Base-by-base conservation (phyloP, 176 grass and related monocot species). In the Oryza brachyantha region DNA sequence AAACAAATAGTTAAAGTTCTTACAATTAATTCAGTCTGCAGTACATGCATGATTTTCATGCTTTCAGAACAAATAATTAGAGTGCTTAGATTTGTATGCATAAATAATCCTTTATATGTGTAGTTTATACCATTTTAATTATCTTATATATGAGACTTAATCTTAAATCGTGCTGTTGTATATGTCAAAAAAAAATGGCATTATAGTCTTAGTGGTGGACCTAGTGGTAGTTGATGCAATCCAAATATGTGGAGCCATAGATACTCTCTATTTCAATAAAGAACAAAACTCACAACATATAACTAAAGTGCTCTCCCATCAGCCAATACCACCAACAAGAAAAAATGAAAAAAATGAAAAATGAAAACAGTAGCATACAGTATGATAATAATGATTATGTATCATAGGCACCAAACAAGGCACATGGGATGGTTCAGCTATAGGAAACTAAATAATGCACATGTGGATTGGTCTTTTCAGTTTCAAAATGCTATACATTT, bases 381-480 rank as follows among this genome's bases (percentile, higher is more conserved):
- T 24, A 24, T 24, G 8, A 22, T 24, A 57, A 27, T 82, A 72
- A 72, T 65, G 75, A 60, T 60, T 55, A 31, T 83, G 73, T 76
- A 78, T 10, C 28, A 46, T 73, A 67, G 43, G 21, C 28, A 83
- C 38, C 37, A 72, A 72, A 73, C 48, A 72, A 38, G 58, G 73
- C 85, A 78, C 85, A 83, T 87, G 79, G 28, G 26, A 21, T 82
- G 66, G 16, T 34, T 50, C 40, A 22, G 45, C 43, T 21, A 64
- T 54, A 81, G 26, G 41, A 64, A 76, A 86, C 8, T 70, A 82
- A 81, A 87, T 37, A 82, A 82, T 77, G 35, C 59, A 72, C 45
- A 82, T 3, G 36, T 59, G 43, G 43, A 66, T 66, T 29, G 38
- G 42, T 17, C 3, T 79, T 73, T 85, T 52, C 35, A 72, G 50